Percentiles rank a stretch among this genome's conserved stretches.
Evolutionary conservation across 2,329 filamentous ascomycete species (phyloP).

Genomic region (Calycina herbarum): DNA sequence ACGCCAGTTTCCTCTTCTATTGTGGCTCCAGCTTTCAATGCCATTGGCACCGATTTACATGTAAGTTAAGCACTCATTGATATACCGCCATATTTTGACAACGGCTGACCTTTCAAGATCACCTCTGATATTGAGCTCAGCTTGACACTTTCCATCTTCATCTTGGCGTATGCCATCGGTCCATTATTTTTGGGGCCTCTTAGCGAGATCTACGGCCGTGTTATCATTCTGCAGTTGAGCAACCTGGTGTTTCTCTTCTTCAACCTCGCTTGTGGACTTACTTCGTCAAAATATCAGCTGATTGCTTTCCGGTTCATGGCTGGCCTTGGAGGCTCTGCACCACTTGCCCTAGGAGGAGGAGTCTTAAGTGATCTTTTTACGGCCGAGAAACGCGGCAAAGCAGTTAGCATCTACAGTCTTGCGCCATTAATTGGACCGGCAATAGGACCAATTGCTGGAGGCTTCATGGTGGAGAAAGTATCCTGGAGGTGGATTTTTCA

Average conservation of each 20-base stretch:
- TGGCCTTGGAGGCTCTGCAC: conserved; percentile 60
- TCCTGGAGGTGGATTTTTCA: conserved; percentile 55
- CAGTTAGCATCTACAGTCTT: conserved; percentile 61
- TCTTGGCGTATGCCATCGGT: conserved; percentile 46
- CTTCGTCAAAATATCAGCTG: conserved; percentile 54
- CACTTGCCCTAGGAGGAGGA: conserved; percentile 61
- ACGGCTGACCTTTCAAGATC: too few relatives aligned
- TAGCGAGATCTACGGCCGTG: conserved; percentile 57
- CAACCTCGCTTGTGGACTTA: conserved; percentile 57
- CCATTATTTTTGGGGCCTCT: conserved; percentile 43
- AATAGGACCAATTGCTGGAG: conserved; percentile 49
- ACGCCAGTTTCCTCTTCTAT: conserved; percentile 1
- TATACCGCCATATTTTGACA: neutral
- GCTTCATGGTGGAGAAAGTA: conserved; percentile 45
- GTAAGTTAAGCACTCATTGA: conserved; percentile 28
- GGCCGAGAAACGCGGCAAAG: conserved; percentile 52
- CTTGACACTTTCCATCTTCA: conserved; percentile 43
- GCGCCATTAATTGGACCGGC: conserved; percentile 67
- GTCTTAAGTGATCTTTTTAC: conserved; percentile 62
- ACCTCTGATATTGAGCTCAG: too few relatives aligned
- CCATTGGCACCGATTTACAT: neutral
- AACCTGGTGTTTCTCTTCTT: conserved; percentile 61
- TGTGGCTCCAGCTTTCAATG: neutral
- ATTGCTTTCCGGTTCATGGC: conserved; percentile 69
- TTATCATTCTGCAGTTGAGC: conserved; percentile 57